Percentiles rank a stretch among this genome's conserved stretches.
These are phyloP conservation scores for Globisporangium orthogonon DNA, from an alignment of 352 stramenopile species.

Conservation along the genomic window DNA sequence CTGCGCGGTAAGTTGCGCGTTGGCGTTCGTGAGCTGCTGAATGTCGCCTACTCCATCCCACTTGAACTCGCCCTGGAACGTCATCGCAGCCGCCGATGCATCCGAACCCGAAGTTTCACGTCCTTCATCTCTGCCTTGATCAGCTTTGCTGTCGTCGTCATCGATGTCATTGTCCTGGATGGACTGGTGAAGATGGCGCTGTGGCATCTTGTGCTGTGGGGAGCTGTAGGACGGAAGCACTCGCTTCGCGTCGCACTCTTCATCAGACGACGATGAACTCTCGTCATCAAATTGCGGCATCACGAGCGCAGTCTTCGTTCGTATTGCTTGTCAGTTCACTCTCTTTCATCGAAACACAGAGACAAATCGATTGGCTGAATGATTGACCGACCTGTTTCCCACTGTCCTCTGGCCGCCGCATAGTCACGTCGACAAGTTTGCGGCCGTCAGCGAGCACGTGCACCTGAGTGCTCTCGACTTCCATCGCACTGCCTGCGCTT, in stretches of 20 bases:
- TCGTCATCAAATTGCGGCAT: conserved; percentile 70
- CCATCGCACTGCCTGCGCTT: conserved; percentile 19
- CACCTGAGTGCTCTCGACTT: conserved; percentile 43
- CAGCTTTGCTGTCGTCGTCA: conserved; percentile 13
- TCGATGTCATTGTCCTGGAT: conserved; percentile 12
- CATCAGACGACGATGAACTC: conserved; percentile 31
- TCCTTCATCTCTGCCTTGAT: not conserved
- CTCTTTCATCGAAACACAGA: not conserved
- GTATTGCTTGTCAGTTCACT: not conserved
- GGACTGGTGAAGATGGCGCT: conserved; percentile 4
- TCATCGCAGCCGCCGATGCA: not conserved
- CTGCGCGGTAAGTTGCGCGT: conserved; percentile 34
- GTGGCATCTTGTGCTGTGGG: not conserved
- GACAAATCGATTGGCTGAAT: not conserved
- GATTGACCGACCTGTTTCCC: not conserved
- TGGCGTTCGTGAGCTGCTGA: conserved; percentile 59
- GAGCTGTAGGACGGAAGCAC: conserved; percentile 3
- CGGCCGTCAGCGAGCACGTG: conserved; percentile 32
- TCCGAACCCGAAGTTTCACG: no score
- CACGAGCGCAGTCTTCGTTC: conserved; percentile 29
- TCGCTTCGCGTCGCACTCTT: conserved; percentile 16
- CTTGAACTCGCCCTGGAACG: conserved; percentile 27
- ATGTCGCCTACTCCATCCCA: conserved; percentile 47
- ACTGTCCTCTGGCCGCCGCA: conserved; percentile 18
- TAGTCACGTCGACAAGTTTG: conserved; percentile 50